Evolutionary conservation across 108 stramenopile species (phyloP).

Genomic region (Licmophora abbreviata): DNA sequence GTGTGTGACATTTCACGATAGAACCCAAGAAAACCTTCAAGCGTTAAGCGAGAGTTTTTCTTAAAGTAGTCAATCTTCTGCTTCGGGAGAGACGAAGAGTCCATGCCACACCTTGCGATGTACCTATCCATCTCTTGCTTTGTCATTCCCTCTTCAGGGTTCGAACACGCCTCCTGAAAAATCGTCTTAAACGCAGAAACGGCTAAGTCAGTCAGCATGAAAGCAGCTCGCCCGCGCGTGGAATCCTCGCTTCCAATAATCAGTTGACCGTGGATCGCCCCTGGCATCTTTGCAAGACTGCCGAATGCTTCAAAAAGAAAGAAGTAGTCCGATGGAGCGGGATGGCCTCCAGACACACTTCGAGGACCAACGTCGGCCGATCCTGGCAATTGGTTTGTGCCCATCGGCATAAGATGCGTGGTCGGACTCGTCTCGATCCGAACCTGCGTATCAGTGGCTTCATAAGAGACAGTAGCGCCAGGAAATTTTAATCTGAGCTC

Average conservation of each 20-base stretch:
- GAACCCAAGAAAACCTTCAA: constrained; percentile 85
- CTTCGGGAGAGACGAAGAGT: constrained; percentile 33
- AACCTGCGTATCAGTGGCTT: constrained; percentile 47
- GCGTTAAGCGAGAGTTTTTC: constrained; percentile 57
- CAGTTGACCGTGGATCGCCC: constrained; percentile 39
- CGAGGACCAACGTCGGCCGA: constrained; percentile 32
- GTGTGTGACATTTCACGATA: constrained; percentile 67
- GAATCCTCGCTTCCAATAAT: constrained; percentile 47
- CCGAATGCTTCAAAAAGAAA: constrained; percentile 64
- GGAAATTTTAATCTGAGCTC: constrained; percentile 48
- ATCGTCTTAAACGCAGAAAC: constrained; percentile 38
- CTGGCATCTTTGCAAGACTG: constrained; percentile 42
- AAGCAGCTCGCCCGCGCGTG: constrained; percentile 32
- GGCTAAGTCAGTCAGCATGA: constrained; percentile 35
- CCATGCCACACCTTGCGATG: constrained; percentile 60
- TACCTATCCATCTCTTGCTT: constrained; percentile 63
- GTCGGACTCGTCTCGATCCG: constrained; percentile 42
- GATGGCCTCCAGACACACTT: constrained; percentile 20
- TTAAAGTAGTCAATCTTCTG: constrained; percentile 79
- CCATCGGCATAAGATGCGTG: constrained; percentile 25
- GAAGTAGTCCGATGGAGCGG: constrained; percentile 19
- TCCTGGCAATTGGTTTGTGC: constrained; percentile 35
- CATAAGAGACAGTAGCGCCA: constrained; percentile 46
- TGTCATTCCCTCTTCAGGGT: constrained; percentile 41
- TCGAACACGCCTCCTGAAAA: constrained; percentile 60